Evolutionary conservation across 495 filamentous ascomycete species (phyloP).

Genomic region (Aspergillus funiculosus): DNA sequence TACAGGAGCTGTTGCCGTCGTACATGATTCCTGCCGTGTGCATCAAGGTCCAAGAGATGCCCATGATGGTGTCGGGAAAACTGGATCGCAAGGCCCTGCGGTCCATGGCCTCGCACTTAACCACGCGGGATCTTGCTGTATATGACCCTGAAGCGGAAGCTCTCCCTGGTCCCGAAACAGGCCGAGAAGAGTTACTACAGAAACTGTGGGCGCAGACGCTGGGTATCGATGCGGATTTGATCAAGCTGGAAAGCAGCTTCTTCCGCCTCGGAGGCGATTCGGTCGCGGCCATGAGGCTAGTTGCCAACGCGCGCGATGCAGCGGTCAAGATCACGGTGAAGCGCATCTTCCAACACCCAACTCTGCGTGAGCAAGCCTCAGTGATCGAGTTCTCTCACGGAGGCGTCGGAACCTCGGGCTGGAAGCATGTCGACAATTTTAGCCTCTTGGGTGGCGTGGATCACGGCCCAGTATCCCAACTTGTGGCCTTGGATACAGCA

Average conservation of each 20-base stretch:
- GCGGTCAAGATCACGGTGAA: constrained; percentile 11
- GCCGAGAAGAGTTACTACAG: background rate
- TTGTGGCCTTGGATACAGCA: too few species aligned
- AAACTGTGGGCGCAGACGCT: constrained; percentile 35
- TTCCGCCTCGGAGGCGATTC: constrained; percentile 30
- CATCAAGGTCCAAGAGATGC: constrained; percentile 33
- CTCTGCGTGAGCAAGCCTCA: constrained; percentile 27
- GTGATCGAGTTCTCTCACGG: background rate
- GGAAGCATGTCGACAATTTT: background rate
- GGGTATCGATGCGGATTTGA: constrained; percentile 21
- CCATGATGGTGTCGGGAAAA: constrained; percentile 40
- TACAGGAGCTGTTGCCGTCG: too few species aligned
- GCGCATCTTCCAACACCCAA: constrained; percentile 35
- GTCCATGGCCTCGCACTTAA: constrained; percentile 12
- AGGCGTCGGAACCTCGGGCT: too few species aligned
- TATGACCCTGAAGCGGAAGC: background rate
- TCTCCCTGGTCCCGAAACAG: background rate
- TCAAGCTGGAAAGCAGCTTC: constrained; percentile 46
- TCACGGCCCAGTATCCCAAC: constrained; percentile 4
- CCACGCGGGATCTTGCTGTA: constrained; percentile 11
- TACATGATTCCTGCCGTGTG: constrained; percentile 45
- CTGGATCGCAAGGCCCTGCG: constrained; percentile 29
- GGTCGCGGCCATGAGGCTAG: constrained; percentile 15
- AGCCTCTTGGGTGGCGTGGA: constrained; percentile 9
- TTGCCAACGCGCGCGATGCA: background rate